Evolutionary conservation across 768 basidiomycete species (phyloP).

Genomic region (Exidia glandulosa): DNA sequence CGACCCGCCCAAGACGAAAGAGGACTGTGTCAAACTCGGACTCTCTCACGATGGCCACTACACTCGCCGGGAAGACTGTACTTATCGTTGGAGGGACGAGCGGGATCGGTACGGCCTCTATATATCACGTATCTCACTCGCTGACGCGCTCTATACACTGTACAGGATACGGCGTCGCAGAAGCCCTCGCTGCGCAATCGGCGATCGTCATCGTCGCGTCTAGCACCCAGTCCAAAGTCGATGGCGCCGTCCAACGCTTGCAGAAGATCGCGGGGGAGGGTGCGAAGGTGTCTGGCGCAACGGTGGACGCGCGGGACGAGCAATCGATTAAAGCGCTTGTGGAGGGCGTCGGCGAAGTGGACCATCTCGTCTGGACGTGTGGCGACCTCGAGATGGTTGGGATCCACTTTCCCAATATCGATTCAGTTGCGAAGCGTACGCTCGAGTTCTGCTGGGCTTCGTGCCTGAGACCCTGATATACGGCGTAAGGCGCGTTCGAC

Average conservation of each 20-base stretch:
- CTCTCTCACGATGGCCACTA: too few relatives aligned
- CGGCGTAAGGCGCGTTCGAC: conserved; percentile 1
- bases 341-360: conserved; percentile 2
- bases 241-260: background rate
- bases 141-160: background rate
- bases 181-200: background rate
- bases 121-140: background rate
- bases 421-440: background rate
- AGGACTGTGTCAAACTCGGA: too few relatives aligned
- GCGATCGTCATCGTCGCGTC: conserved; percentile 4
- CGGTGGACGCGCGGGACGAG: conserved; percentile 1
- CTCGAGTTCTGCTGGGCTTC: background rate
- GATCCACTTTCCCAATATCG: background rate
- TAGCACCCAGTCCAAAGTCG: background rate
- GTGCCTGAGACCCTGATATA: background rate
- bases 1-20: too few relatives aligned
- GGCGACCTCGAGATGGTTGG: background rate
- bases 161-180: conserved; percentile 3
- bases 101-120: background rate
- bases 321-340: conserved; percentile 3
- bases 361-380: conserved; percentile 8
- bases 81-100: background rate
- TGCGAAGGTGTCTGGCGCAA: conserved; percentile 2
- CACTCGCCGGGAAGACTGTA: background rate
- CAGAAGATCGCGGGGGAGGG: background rate